Evolutionary conservation across 257 asterid species (phyloP).

Genomic region (Echium plantagineum): DNA sequence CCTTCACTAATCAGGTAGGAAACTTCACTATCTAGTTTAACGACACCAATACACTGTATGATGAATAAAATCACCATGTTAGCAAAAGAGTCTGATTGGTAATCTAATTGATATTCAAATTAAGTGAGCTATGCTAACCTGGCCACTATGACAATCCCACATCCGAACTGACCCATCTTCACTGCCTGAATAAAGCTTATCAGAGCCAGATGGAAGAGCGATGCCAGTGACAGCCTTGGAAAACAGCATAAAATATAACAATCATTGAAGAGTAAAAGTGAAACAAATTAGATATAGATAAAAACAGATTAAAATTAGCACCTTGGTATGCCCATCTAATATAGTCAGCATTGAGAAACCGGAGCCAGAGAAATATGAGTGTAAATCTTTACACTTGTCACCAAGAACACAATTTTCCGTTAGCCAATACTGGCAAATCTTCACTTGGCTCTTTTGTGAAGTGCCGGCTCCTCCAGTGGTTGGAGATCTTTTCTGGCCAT

Average conservation of each 20-base stretch:
- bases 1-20: conserved; percentile 45
- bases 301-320: not conserved
- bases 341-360: conserved; percentile 36
- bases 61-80: not conserved
- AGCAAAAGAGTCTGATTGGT: no score
- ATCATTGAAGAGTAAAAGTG: not conserved
- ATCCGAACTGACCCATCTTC: conserved; percentile 24
- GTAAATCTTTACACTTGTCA: conserved; percentile 35
- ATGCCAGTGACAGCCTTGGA: conserved; percentile 38
- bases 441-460: conserved; percentile 13
- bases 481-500: conserved; percentile 1
- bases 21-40: conserved; percentile 20
- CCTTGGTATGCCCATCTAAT: conserved; percentile 51
- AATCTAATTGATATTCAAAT: not conserved
- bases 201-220: conserved; percentile 32
- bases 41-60: conserved; percentile 22
- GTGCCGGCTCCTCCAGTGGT: conserved; percentile 5
- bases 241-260: not conserved
- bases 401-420: conserved; percentile 33
- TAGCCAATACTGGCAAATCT: conserved; percentile 33
- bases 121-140: conserved; percentile 17
- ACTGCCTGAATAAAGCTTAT: conserved; percentile 36
- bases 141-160: conserved; percentile 50
- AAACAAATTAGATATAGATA: not conserved
- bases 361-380: conserved; percentile 34